Evolutionary conservation across 2,329 filamentous ascomycete species (phyloP).

Genomic region (Colletotrichum scovillei): DNA sequence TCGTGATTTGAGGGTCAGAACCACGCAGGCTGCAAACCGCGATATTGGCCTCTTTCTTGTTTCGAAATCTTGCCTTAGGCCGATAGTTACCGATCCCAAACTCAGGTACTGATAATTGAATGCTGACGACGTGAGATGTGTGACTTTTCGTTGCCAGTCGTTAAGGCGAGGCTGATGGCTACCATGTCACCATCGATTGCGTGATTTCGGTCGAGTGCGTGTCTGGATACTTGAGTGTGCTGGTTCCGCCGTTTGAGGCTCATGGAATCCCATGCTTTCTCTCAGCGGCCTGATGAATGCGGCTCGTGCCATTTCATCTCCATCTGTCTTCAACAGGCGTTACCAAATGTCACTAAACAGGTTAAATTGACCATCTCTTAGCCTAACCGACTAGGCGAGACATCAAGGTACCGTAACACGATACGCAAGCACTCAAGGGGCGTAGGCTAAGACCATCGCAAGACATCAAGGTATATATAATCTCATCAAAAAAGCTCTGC

Average conservation of each 20-base stretch:
- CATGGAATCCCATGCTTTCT: neutral
- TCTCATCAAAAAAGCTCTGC: neutral
- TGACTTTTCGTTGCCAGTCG: neutral
- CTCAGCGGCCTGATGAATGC: too few species aligned
- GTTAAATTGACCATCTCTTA: neutral
- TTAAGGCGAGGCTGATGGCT: slow-evolving; percentile 26
- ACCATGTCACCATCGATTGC: slow-evolving; percentile 34
- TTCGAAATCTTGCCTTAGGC: neutral
- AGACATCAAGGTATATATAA: neutral
- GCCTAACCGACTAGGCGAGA: neutral
- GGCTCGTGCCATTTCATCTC: neutral
- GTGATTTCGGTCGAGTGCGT: slow-evolving; percentile 11
- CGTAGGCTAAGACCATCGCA: neutral
- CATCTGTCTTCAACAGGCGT: too few species aligned
- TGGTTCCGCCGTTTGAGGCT: neutral
- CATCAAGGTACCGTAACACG: neutral
- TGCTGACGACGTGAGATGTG: too few species aligned
- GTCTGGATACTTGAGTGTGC: slow-evolving; percentile 7
- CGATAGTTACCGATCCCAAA: too few species aligned
- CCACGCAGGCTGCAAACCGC: too few species aligned
- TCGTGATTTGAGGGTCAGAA: too few species aligned
- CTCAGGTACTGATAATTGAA: too few species aligned
- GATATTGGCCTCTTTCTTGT: neutral
- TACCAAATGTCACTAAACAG: neutral
- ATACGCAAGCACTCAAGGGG: neutral